phyloP scores from a whole-genome alignment of 192 early-diverging fungal genomes.

The Entomortierella lignicola region DNA sequence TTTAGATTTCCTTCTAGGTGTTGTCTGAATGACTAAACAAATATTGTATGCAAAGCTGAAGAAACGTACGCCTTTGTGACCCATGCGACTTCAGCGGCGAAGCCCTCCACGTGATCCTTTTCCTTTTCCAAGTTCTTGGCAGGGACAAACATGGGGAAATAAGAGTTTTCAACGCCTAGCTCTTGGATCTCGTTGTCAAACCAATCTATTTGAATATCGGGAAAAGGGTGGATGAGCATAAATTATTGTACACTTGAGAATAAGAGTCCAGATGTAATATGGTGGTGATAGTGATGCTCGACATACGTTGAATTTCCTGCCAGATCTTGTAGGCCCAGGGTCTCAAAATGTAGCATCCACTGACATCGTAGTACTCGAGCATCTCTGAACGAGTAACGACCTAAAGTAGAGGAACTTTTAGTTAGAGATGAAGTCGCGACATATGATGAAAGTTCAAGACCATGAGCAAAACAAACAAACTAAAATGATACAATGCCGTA shows the following conservation, averaged over 20 bases:
- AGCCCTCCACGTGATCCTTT: conserved; percentile 99
- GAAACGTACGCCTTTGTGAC: conserved; percentile 88
- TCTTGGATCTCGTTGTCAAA: conserved; percentile 92
- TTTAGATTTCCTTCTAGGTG: too few species aligned
- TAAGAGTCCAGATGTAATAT: too few species aligned
- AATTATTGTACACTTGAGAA: not conserved
- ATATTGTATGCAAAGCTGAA: not conserved
- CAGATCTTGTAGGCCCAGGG: conserved; percentile 96
- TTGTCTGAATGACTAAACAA: too few species aligned
- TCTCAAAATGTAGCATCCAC: conserved; percentile 98
- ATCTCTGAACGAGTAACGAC: conserved; percentile 93
- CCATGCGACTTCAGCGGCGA: conserved; percentile 99
- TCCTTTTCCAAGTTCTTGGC: conserved; percentile 88
- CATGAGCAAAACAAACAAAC: not conserved
- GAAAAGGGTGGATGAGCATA: not conserved
- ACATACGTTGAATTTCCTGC: conserved; percentile 91
- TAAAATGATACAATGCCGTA: too few species aligned
- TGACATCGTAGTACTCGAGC: conserved; percentile 99
- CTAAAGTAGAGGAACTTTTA: conserved; percentile 34
- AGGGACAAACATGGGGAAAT: conserved; percentile 99
- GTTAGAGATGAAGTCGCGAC: not conserved
- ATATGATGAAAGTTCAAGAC: not conserved
- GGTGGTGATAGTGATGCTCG: too few species aligned
- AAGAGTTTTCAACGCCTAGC: conserved; percentile 95
- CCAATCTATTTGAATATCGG: conserved; percentile 67